Evolutionary conservation across 192 early-diverging fungal species (phyloP), one percentile per base, ranked within the genome.

Genomic region (Allomyces macrogynus): DNA sequence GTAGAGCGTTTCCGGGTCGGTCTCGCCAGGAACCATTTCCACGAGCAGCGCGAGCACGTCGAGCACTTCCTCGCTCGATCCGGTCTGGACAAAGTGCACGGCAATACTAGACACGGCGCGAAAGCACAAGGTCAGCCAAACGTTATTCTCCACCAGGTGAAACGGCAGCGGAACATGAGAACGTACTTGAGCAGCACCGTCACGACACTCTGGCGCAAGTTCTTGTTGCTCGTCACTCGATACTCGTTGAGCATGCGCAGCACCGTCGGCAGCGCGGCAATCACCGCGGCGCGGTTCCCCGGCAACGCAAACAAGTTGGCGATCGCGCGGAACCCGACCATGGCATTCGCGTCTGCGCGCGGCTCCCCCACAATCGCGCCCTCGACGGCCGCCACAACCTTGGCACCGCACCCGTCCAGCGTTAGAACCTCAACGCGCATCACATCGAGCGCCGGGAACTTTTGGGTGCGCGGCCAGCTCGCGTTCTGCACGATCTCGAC

Each of bases 271-370:
- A 68, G 40, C 11, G 66, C 68, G 18, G 27, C 62, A 10, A 85
- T 86, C 26, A 70, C 67, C 0, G 68, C 66, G 3, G 75, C 78
- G 27, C 49, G 49, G 49, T 57, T 57, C 2, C 49, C 49, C 12
- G 20, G 12, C 49, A 57, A 57, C 16, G 78, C 80, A 65, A 88
- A 90, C n/a, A 81, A 69, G 66, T 95, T 95, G 61, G 79, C 78
- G 10, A 90, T 66, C 4, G 77, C 75, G 42, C 92, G 84, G 12
- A 84, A 66, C 10, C 78, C 77, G 76, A 95, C 73, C 89, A 91
- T 91, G 24, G 81, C 70, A 65, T 89, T 90, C 27, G 86, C 84
- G 61, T 90, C 32, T 40, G 32, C 85, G 10, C 71, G 68, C 1
- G 63, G 64, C 68, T 81, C 79, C 20, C 43, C 61, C 18, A 64